Conservation (phyloP, 2,329 filamentous ascomycete species). For the Beauveria caledonica region DNA sequence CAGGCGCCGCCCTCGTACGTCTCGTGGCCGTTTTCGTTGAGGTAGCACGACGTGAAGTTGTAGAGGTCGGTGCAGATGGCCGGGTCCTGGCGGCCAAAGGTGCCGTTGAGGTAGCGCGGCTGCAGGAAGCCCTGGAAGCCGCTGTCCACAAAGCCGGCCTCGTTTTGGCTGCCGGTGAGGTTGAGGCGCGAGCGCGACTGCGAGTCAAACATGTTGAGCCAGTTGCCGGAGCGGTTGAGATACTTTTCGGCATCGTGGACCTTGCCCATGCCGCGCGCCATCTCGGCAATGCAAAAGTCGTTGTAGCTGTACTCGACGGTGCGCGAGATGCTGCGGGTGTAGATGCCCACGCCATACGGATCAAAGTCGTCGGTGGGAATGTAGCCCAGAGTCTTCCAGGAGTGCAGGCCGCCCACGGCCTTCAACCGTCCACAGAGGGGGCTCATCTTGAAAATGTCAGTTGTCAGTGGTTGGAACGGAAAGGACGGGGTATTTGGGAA, state of each 20-base stretch:
- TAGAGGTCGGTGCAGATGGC: slow-evolving; percentile 28
- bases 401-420: slow-evolving; percentile 64
- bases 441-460: slow-evolving; percentile 27
- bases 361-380: slow-evolving; percentile 65
- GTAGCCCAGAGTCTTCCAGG: slow-evolving; percentile 64
- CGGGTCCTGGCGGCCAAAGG: slow-evolving; percentile 60
- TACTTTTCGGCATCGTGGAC: slow-evolving; percentile 50
- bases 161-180: slow-evolving; percentile 30
- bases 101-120: slow-evolving; percentile 56
- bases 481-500: slow-evolving; percentile 39
- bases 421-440: slow-evolving; percentile 57
- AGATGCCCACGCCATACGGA: slow-evolving; percentile 51
- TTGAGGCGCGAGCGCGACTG: slow-evolving; percentile 24
- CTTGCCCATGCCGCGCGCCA: slow-evolving; percentile 52
- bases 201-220: slow-evolving; percentile 57
- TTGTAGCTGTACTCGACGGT: slow-evolving; percentile 76
- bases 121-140: slow-evolving; percentile 64
- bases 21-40: slow-evolving; percentile 20
- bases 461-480: neutral
- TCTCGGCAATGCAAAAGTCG: slow-evolving; percentile 61
- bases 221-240: slow-evolving; percentile 52
- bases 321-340: slow-evolving; percentile 61
- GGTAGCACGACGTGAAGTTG: slow-evolving; percentile 34
- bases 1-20: slow-evolving; percentile 65
- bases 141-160: slow-evolving; percentile 19